Evolutionary conservation across 139 green algal species (phyloP), one percentile per base, ranked within the genome.

Genomic region (Ulvella scutata): DNA sequence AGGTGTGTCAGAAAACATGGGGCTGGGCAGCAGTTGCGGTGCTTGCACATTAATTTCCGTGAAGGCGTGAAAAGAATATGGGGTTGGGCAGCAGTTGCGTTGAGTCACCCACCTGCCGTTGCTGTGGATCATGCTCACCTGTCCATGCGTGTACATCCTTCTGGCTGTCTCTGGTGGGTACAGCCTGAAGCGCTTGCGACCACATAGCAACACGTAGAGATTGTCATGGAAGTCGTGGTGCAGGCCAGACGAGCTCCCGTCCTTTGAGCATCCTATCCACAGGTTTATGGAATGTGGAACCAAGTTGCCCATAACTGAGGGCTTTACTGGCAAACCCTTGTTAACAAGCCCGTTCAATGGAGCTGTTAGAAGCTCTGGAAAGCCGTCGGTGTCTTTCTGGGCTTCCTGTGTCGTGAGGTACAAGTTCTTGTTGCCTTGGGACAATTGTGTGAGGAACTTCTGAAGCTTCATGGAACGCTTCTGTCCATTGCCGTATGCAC

Each of bases 181-280:
- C 13, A 97, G 83, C 13, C 83, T 67, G 81, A 96, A 96, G 43
- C 81, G 82, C 84, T 97, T 97, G 72, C 78, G 72, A 4, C 91
- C 91, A 1, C 85, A 77, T 74, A 96, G 80, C 82, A 96, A 79
- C 38, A 94, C 72, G 59, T 96, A 96, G 62, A 96, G 79, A 77
- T 97, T 97, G 83, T 97, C 91, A 77, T 97, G 91, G 43, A 87
- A 95, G 81, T 97, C 91, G 35, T 94, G 89, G 80, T 97, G 91
- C 44, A 97, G 83, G 2, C 91, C 91, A 35, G 61, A 87, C 38
- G 82, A 90, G 3, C 85, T 76, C 6, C 91, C 80, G 28, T 79
- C 76, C 23, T 33, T 23, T n/a, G 76, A 72, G 1, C 59, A 40
- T 3, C 85, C 87, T 78, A 90, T 88, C 87, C 87, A 92, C 74